Evolutionary conservation across 2,329 filamentous ascomycete species (phyloP).

Genomic region (Cytospora paraplurivora): DNA sequence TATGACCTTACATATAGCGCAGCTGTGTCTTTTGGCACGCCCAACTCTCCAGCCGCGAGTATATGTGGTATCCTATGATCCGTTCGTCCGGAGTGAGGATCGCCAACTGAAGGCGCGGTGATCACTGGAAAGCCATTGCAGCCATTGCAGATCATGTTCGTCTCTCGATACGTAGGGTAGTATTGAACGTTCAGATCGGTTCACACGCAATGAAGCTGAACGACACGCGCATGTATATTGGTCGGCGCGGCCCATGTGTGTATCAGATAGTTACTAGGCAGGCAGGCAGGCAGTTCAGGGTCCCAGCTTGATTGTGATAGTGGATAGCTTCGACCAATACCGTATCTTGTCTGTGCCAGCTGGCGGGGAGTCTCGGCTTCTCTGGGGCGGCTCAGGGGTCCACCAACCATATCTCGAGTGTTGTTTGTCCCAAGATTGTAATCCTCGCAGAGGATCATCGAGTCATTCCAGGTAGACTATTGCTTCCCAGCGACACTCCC

Average conservation of each 20-base stretch:
- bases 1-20: too few relatives aligned
- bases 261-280: not conserved
- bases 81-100: not conserved
- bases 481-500: not conserved
- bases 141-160: not conserved
- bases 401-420: not conserved
- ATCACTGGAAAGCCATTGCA: not conserved
- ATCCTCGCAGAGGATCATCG: not conserved
- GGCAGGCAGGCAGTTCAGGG: not conserved
- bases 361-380: not conserved
- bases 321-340: not conserved
- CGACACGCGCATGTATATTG: not conserved
- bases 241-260: not conserved
- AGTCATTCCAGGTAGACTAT: not conserved
- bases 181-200: not conserved
- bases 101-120: not conserved
- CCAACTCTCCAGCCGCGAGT: not conserved
- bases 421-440: not conserved
- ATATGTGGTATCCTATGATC: not conserved
- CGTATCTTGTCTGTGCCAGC: not conserved
- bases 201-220: not conserved
- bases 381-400: not conserved
- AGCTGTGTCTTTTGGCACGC: too few relatives aligned
- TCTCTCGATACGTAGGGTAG: not conserved
- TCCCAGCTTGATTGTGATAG: not conserved